Conservation (phyloP, 495 filamentous ascomycete genomes). For the Neurospora sublineolata region DNA sequence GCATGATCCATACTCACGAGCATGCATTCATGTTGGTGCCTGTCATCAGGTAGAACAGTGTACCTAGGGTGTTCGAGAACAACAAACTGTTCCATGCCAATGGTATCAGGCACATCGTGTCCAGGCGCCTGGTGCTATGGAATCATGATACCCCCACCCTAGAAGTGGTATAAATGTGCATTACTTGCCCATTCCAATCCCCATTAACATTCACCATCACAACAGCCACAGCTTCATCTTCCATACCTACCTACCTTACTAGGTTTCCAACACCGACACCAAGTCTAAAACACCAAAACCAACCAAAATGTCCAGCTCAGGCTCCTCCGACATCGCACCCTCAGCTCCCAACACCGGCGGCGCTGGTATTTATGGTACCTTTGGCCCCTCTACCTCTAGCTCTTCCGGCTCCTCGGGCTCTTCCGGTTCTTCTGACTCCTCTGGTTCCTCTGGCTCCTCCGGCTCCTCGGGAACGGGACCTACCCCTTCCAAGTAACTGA, state of each 20-base stretch:
- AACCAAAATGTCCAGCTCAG: background rate
- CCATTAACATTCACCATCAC: background rate
- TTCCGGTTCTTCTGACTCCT: rapidly evolving
- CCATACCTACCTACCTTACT: too few relatives aligned
- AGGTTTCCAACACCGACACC: background rate
- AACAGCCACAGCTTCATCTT: background rate
- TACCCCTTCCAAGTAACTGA: background rate
- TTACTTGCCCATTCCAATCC: background rate
- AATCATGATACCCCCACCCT: background rate
- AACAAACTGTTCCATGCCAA: background rate
- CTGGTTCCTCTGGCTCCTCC: background rate
- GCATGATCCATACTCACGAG: background rate
- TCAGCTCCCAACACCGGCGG: background rate
- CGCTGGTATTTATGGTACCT: background rate
- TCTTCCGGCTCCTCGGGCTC: background rate
- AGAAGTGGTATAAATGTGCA: background rate
- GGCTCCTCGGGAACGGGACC: background rate
- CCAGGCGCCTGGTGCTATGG: background rate
- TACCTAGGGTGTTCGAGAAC: background rate
- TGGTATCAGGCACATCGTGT: background rate
- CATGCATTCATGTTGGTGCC: background rate
- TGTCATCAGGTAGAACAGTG: background rate
- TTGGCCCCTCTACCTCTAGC: background rate
- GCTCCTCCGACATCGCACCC: background rate
- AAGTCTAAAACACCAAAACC: background rate